Evolutionary conservation across 1,284 basidiomycete genomes (phyloP).

Genomic region (Malassezia dermatis): DNA sequence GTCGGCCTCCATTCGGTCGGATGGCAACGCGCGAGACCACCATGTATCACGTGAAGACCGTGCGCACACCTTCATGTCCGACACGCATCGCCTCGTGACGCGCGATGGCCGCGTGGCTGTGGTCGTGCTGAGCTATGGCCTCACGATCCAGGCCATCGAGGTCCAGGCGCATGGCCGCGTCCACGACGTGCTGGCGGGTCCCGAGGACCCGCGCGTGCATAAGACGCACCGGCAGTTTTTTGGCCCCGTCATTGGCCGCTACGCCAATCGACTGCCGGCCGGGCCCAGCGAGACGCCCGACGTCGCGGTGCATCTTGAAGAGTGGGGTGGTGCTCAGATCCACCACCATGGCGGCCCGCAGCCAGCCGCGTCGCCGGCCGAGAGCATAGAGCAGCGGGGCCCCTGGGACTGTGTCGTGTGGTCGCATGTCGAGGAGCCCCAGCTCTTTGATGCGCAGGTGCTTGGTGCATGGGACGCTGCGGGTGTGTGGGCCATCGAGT

Average conservation of each 20-base stretch:
- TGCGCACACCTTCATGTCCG: not conserved
- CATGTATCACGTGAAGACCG: slow-evolving; percentile 8
- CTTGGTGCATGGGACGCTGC: not conserved
- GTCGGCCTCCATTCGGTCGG: not conserved
- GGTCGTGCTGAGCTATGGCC: slow-evolving; percentile 30
- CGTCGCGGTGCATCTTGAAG: not conserved
- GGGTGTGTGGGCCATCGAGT: slow-evolving; percentile 26
- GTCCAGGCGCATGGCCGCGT: slow-evolving; percentile 8
- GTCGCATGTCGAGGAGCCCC: slow-evolving; percentile 15
- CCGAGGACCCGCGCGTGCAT: slow-evolving; percentile 32
- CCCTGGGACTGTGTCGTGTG: slow-evolving; percentile 37
- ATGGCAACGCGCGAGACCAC: not conserved
- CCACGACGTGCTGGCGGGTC: slow-evolving; percentile 34
- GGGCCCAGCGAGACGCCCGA: slow-evolving; percentile 18
- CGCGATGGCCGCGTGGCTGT: slow-evolving; percentile 5
- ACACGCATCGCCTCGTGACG: not conserved
- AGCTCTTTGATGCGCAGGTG: not conserved
- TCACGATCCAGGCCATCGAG: slow-evolving; percentile 33
- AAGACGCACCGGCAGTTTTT: slow-evolving; percentile 24
- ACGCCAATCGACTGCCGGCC: slow-evolving; percentile 38
- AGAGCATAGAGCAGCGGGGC: slow-evolving; percentile 22
- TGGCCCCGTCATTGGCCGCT: slow-evolving; percentile 39
- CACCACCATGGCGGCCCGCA: slow-evolving; percentile 38
- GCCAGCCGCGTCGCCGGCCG: slow-evolving; percentile 14
- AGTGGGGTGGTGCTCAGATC: slow-evolving; percentile 20